Base-by-base conservation (phyloP, 2,329 filamentous ascomycete genomes). In the Endoconidiophora polonica region DNA sequence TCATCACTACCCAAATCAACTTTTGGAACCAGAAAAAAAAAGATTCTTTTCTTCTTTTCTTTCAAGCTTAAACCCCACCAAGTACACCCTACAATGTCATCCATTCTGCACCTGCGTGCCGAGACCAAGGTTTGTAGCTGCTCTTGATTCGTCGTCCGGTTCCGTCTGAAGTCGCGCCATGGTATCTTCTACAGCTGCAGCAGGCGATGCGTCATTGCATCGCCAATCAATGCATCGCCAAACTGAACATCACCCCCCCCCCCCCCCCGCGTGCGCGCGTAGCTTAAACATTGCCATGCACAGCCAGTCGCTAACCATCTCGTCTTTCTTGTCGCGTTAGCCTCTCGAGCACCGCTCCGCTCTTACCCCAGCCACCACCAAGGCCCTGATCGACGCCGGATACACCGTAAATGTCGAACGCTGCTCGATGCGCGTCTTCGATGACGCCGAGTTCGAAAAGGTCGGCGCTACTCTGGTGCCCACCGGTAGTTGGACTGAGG, bases 321-420 rank as follows among this genome's bases (percentile, higher is more conserved):
- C 20, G 20, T 24, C n/a, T 40, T 24, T n/a, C 6, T n/a, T n/a
- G 24, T 9, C 20, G 7, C 7, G 2, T 18, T 37, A 54, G 69
- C 67, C 67, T 52, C 65, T 71, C 52, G 72, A 75, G 64, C 70
- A 71, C 59, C 69, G 72, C 54, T 72, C 68, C 53, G 67, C 68
- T 49, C 62, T 71, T 53, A 72, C 64, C 22, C 65, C 67, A 14
- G 52, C 55, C 54, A 56, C 56, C 36, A 53, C 59, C 55, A 62
- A 62, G 56, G 57, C 57, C 6, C 72, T 85, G 53, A 66, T 83
- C 50, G 73, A 82, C 56, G 79, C 79, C 44, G 81, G 80, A 56
- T 85, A 83, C 62, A 69, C 68, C 10, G 72, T 85, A 58, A 74
- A 74, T 50, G 74, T 85, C 39, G 81, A 85, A 66, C 70, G 72